Conservation (phyloP, 1,139 yeast species). For the Sugiyamaella xylanicola region DNA sequence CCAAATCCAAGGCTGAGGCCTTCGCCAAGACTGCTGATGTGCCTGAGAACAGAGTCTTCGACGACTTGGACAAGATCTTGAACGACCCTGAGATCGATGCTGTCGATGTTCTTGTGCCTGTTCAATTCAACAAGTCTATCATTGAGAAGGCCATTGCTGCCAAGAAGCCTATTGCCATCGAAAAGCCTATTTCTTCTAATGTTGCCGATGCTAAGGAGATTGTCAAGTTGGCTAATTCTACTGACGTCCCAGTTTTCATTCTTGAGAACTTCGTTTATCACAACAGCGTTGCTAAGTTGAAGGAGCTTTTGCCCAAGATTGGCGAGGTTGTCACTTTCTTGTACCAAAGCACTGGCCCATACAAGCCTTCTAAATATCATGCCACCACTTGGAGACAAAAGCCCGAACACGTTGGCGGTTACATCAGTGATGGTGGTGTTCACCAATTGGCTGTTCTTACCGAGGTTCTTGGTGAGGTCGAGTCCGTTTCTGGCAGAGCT, state of each 20-base stretch:
- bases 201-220: conserved; percentile 76
- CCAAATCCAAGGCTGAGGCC: conserved; percentile 73
- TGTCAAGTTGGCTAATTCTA: conserved; percentile 60
- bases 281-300: conserved; percentile 55
- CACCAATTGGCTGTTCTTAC: conserved; percentile 88
- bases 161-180: conserved; percentile 76
- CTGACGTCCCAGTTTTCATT: conserved; percentile 68
- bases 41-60: conserved; percentile 56
- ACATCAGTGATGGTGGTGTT: conserved; percentile 90
- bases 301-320: conserved; percentile 62
- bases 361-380: conserved; percentile 63
- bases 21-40: conserved; percentile 68
- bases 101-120: conserved; percentile 85
- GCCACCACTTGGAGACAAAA: conserved; percentile 72
- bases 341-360: conserved; percentile 81
- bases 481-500: conserved; percentile 69
- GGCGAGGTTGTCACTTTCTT: conserved; percentile 78
- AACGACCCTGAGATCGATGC: conserved; percentile 65
- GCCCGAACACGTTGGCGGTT: conserved; percentile 92
- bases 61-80: conserved; percentile 64
- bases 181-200: conserved; percentile 90
- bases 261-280: conserved; percentile 86
- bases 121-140: conserved; percentile 68
- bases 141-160: conserved; percentile 65
- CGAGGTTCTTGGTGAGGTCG: conserved; percentile 75